Conservation (phyloP, 768 basidiomycete species). For the Pisolithus microcarpus region DNA sequence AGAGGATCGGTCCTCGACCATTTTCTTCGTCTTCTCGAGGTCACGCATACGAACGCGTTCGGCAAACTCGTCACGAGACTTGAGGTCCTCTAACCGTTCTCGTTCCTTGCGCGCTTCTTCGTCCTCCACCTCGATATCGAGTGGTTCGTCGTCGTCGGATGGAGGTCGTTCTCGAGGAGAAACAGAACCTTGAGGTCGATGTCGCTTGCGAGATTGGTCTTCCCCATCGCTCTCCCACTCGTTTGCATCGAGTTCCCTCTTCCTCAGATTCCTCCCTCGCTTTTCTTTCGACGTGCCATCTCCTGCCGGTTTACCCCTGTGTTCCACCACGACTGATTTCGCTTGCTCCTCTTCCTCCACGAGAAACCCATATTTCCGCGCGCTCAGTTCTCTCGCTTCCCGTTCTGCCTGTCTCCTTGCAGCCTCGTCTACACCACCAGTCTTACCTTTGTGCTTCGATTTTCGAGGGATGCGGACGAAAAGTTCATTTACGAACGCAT, state of each 20-base stretch:
- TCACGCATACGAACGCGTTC: slow-evolving; percentile 81
- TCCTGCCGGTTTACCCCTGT: slow-evolving; percentile 21
- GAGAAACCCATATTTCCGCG: slow-evolving; percentile 73
- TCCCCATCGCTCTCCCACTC: slow-evolving; percentile 94
- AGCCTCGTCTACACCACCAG: slow-evolving; percentile 31
- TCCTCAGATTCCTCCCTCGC: slow-evolving; percentile 62
- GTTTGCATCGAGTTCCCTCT: slow-evolving; percentile 71
- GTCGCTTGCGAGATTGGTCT: slow-evolving; percentile 62
- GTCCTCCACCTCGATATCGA: slow-evolving; percentile 69
- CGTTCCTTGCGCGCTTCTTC: slow-evolving; percentile 62
- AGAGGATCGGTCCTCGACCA: slow-evolving; percentile 89
- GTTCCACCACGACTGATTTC: slow-evolving; percentile 33
- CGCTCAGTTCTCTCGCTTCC: slow-evolving; percentile 59
- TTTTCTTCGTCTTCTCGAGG: slow-evolving; percentile 76
- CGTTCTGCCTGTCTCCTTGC: slow-evolving; percentile 66
- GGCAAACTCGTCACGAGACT: slow-evolving; percentile 90
- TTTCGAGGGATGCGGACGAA: slow-evolving; percentile 74
- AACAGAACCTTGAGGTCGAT: slow-evolving; percentile 41
- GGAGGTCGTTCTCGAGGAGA: slow-evolving; percentile 18
- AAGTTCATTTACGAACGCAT: slow-evolving; percentile 73
- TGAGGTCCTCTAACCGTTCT: slow-evolving; percentile 70
- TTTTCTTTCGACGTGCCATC: slow-evolving; percentile 36
- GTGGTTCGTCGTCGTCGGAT: slow-evolving; percentile 29
- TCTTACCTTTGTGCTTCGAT: slow-evolving; percentile 55
- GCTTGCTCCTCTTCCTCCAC: slow-evolving; percentile 66